Conservation (phyloP, 345 rosid species). For the Brassica juncea region DNA sequence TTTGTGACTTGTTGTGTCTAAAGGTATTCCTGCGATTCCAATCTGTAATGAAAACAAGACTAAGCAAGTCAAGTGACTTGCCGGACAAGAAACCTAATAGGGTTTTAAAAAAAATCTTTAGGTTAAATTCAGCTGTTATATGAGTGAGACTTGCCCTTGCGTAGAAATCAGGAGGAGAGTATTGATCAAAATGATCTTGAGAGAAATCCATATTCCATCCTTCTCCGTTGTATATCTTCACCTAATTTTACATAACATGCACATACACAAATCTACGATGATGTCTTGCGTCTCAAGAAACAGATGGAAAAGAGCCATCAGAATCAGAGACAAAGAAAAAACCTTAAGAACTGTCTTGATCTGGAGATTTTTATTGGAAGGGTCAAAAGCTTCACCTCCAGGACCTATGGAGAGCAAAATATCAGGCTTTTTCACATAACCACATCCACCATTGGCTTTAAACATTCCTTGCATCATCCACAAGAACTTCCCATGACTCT, state of each 20-base stretch:
- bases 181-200: constrained; percentile 66
- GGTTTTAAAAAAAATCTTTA: not conserved
- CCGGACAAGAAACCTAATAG: not conserved
- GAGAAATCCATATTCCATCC: constrained; percentile 83
- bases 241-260: constrained; percentile 15
- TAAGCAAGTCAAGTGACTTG: not conserved
- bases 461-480: constrained; percentile 94
- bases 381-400: constrained; percentile 50
- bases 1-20: constrained; percentile 64
- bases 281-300: constrained; percentile 3
- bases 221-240: constrained; percentile 71
- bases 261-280: not conserved
- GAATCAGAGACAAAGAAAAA: not conserved
- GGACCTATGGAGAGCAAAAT: constrained; percentile 48
- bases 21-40: constrained; percentile 66
- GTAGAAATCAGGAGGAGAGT: constrained; percentile 87
- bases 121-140: not conserved
- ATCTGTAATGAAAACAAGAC: constrained; percentile 42
- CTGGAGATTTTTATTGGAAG: constrained; percentile 39
- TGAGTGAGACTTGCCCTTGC: constrained; percentile 50
- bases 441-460: constrained; percentile 81
- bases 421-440: constrained; percentile 79
- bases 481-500: constrained; percentile 71
- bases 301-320: not conserved
- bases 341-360: constrained; percentile 63